Percentiles rank a stretch among this genome's conserved stretches.
Evolutionary conservation across 805 yeast genomes (phyloP).

Genomic region (Barnettozyma pratensis): DNA sequence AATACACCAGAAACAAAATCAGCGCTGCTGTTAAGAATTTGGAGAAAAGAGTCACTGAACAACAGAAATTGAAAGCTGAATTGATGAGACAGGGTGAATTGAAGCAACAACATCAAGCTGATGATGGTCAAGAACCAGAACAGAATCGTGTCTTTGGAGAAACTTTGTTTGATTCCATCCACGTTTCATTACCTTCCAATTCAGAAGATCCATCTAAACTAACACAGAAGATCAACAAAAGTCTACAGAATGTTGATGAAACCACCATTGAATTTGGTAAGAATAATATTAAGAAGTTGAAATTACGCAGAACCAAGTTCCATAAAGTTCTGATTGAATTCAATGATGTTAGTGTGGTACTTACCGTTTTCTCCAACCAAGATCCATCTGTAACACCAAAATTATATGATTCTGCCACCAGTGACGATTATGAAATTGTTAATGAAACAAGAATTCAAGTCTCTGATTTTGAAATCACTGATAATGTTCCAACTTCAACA

Average conservation of each 20-base stretch:
- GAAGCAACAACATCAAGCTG: too few species aligned
- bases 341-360: slow-evolving; percentile 44
- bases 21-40: slow-evolving; percentile 58
- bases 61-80: slow-evolving; percentile 9
- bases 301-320: slow-evolving; percentile 56
- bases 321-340: slow-evolving; percentile 58
- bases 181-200: slow-evolving; percentile 50
- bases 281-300: slow-evolving; percentile 38
- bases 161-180: slow-evolving; percentile 73
- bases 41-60: slow-evolving; percentile 40
- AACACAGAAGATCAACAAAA: slow-evolving; percentile 49
- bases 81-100: neutral
- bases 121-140: neutral
- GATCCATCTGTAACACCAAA: slow-evolving; percentile 34
- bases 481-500: slow-evolving; percentile 79
- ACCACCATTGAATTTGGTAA: slow-evolving; percentile 20
- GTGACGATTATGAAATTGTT: slow-evolving; percentile 35
- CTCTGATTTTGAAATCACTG: slow-evolving; percentile 56
- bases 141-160: slow-evolving; percentile 44
- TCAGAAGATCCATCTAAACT: slow-evolving; percentile 39
- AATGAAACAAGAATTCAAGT: slow-evolving; percentile 45
- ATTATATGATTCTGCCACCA: neutral
- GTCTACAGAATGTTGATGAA: slow-evolving; percentile 29
- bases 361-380: slow-evolving; percentile 40
- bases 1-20: slow-evolving; percentile 63